Base-by-base conservation (phyloP, 2,329 filamentous ascomycete species). In the Exserohilum rostratum region DNA sequence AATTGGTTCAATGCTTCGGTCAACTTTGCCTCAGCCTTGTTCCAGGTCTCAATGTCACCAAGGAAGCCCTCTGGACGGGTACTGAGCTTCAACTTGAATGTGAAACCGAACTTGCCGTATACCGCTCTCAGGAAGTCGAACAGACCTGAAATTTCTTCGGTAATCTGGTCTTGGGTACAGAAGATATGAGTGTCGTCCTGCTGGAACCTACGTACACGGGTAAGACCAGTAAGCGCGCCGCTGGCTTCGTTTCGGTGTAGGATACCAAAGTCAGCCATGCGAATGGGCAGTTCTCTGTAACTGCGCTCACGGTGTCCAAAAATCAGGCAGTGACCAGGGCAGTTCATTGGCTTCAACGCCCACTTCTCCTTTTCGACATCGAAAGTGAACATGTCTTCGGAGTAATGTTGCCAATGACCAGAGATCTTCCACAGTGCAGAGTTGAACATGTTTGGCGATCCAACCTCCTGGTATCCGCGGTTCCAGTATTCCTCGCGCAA, bases 141-240 rank as follows among this genome's bases (percentile, higher is more conserved):
- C 3, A 96, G 80, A 33, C 83, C 88, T 52, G 88, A 87, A 37
- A 98, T 92, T 71, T 96, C 91, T 45, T 85, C 80, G 66, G 80
- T 82, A 65, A 90, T 85, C 77, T 96, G 91, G 56, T 91, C 88
- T 66, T 91, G 85, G 20, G 88, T 87, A 78, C 93, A 97, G 83
- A 99, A 96, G 65, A 97, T 95, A 75, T 99, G 95, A 2, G 90
- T 90, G 75, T 99, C 95, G 68, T 99, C 95, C 78, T 98, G 93
- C 74, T 95, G 90, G 81, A 99, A 98, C 64, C 93, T 87, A 44
- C 95, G 87, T 10, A 98, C 93, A 75, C 95, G 87, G 2, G 95
- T 98, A 60, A 99, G 82, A 30, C 95, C 95, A 40, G 88, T 90
- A 38, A 99, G 82, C 4, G 95, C 93, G 50, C 95, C 95, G 2